These are phyloP conservation scores for Lignosus rhinocerotis DNA, from an alignment of 1,284 basidiomycete species.

Conservation along the genomic window DNA sequence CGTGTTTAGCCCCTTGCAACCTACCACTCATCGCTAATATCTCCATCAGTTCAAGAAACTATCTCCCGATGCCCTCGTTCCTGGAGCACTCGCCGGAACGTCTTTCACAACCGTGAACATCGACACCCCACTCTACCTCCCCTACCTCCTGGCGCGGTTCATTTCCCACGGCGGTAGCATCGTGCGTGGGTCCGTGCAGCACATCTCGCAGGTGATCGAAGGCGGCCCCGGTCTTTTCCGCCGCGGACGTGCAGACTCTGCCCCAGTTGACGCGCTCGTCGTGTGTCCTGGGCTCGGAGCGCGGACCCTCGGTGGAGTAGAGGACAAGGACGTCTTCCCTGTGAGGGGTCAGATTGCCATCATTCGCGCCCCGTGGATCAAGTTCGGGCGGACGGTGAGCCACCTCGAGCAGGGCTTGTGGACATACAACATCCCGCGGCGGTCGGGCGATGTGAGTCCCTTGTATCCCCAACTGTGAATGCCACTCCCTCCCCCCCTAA, in stretches of 20 bases:
- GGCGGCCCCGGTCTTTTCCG: slow-evolving; percentile 49
- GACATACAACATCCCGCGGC: slow-evolving; percentile 73
- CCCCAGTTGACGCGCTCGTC: slow-evolving; percentile 51
- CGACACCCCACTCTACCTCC: slow-evolving; percentile 66
- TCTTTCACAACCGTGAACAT: slow-evolving; percentile 69
- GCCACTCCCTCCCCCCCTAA: neutral
- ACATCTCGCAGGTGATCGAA: slow-evolving; percentile 66
- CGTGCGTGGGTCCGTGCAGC: slow-evolving; percentile 58
- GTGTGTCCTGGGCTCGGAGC: slow-evolving; percentile 66
- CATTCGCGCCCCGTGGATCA: slow-evolving; percentile 54
- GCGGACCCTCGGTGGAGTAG: slow-evolving; percentile 45
- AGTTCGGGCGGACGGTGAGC: slow-evolving; percentile 57
- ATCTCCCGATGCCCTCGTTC: slow-evolving; percentile 43
- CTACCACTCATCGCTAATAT: neutral
- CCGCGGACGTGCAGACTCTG: slow-evolving; percentile 21
- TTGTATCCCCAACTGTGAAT: neutral
- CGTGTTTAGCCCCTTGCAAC: slow-evolving; percentile 23
- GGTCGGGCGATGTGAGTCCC: slow-evolving; percentile 60
- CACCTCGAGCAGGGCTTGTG: slow-evolving; percentile 47
- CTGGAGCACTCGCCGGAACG: slow-evolving; percentile 46
- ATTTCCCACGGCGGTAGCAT: slow-evolving; percentile 57
- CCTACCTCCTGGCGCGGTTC: slow-evolving; percentile 68
- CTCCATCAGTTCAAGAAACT: slow-evolving; percentile 50
- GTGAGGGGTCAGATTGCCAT: slow-evolving; percentile 54
- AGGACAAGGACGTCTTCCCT: slow-evolving; percentile 49